Evolutionary conservation across 495 filamentous ascomycete genomes (phyloP), one percentile per base, ranked within the genome.

Genomic region (Aspergillus egyptiacus): DNA sequence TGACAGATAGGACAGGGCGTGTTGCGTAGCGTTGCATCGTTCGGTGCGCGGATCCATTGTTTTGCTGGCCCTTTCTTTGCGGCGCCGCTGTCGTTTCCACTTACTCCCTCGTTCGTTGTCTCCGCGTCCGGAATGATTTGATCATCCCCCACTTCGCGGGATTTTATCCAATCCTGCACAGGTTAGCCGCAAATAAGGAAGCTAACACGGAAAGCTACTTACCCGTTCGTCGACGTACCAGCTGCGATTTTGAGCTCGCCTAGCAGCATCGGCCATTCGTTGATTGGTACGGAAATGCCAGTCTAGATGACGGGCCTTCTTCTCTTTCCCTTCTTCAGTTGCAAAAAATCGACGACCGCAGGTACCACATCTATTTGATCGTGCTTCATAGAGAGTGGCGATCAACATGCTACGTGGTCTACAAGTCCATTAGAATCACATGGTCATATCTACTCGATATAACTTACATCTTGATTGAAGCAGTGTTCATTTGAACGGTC

Each of bases 201-300:
- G 45, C 18, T 42, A 8, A 9, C 19, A 8, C 7, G 22, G 23
- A 33, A n/a, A 46, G 46, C 27, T 43, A 76, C 85, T 67, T 74
- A 91, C 88, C 77, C 86, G 70, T 71, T 95, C 89, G 60, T 90
- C 88, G 38, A 95, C 84, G 62, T 93, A 95, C 88, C 88, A 96
- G 64, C 85, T 89, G 25, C 93, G 81, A 58, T 87, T 88, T 55
- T 94, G 86, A 8, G 86, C 89, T 33, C 88, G 79, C 62, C 82
- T 86, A 53, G 85, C 80, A 31, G 81, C 81, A 32, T 97, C 91
- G 5, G 80, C 79, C 71, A 93, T 84, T 19, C 91, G 85, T 63
- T 88, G 86, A 61, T 96, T 91, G 2, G 91, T 91, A 23, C 83
- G 79, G 71, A 98, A 98, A 64, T 98, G 93, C 93, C 91, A 97